These are phyloP conservation scores for Pythium rhizo-oryzae DNA, from an alignment of 352 stramenopile species.

Conservation along the genomic window DNA sequence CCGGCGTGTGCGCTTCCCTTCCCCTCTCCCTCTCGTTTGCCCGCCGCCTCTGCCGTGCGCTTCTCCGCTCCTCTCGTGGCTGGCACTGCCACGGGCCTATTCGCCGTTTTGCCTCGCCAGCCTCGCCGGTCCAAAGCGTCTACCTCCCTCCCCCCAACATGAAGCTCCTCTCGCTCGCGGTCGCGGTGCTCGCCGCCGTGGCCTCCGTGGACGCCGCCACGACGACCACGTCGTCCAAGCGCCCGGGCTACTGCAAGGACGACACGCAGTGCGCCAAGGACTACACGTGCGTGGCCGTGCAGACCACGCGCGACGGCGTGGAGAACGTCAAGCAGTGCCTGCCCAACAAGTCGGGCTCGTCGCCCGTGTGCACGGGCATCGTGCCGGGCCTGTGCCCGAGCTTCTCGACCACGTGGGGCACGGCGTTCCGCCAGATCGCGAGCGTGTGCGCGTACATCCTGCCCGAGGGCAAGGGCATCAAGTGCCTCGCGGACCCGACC, in stretches of 20 bases:
- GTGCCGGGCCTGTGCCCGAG: slow-evolving; percentile 64
- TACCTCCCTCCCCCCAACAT: slow-evolving; percentile 1
- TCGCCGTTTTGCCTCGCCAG: slow-evolving; percentile 2
- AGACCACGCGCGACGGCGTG: slow-evolving; percentile 73
- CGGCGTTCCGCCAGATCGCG: slow-evolving; percentile 62
- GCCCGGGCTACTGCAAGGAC: slow-evolving; percentile 70
- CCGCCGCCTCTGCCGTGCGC: neutral
- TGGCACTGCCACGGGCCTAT: neutral
- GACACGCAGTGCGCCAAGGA: slow-evolving; percentile 41
- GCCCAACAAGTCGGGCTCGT: slow-evolving; percentile 39
- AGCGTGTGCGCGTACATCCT: slow-evolving; percentile 68
- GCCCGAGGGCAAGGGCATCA: slow-evolving; percentile 52
- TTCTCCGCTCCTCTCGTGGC: neutral
- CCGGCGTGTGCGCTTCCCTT: neutral
- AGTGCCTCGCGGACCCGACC: slow-evolving; percentile 30
- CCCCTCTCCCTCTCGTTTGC: neutral
- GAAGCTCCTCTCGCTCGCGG: slow-evolving; percentile 13
- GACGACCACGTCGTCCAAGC: slow-evolving; percentile 7
- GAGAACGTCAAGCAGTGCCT: slow-evolving; percentile 82
- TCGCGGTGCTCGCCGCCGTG: slow-evolving; percentile 31
- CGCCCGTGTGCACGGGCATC: slow-evolving; percentile 62
- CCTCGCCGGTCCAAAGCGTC: neutral
- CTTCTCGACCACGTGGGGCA: slow-evolving; percentile 74
- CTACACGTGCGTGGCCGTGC: slow-evolving; percentile 74
- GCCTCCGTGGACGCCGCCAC: slow-evolving; percentile 48